Conservation (phyloP, 257 asterid species). For the Nicotiana tabacum region DNA sequence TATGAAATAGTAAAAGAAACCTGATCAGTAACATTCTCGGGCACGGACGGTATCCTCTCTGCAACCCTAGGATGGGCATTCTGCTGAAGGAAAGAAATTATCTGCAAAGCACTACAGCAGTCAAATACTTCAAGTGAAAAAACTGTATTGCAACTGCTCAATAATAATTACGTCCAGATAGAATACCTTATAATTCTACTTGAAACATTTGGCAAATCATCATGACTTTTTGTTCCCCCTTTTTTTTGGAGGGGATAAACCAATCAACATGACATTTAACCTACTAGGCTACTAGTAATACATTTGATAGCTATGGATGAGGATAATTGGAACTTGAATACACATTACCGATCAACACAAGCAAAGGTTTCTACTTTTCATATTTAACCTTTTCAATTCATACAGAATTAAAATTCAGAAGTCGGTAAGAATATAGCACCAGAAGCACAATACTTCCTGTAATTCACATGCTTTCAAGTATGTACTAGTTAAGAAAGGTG, state of each 20-base stretch:
- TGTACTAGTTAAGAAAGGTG: not conserved
- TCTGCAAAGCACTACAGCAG: constrained; percentile 43
- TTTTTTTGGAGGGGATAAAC: not conserved
- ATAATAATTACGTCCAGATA: not conserved
- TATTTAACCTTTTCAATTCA: not conserved
- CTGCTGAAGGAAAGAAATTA: constrained; percentile 88
- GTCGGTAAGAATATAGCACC: not conserved
- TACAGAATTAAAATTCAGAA: not conserved
- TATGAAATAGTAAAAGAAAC: constrained; percentile 22
- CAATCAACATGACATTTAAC: not conserved
- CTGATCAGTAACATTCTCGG: constrained; percentile 98
- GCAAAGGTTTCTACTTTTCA: not conserved
- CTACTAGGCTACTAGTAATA: too few relatives aligned
- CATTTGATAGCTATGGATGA: not conserved
- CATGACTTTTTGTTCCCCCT: not conserved
- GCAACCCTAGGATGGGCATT: constrained; percentile 97
- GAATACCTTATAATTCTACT: not conserved
- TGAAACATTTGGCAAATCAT: not conserved
- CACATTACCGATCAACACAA: not conserved
- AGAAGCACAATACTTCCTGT: constrained; percentile 1
- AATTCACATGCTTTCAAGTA: not conserved
- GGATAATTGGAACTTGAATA: not conserved
- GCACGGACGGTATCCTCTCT: constrained; percentile 75
- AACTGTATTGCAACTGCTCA: not conserved
- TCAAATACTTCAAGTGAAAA: not conserved